phyloP scores from a whole-genome alignment of 768 basidiomycete species.

The Amanita subjunquillea region DNA sequence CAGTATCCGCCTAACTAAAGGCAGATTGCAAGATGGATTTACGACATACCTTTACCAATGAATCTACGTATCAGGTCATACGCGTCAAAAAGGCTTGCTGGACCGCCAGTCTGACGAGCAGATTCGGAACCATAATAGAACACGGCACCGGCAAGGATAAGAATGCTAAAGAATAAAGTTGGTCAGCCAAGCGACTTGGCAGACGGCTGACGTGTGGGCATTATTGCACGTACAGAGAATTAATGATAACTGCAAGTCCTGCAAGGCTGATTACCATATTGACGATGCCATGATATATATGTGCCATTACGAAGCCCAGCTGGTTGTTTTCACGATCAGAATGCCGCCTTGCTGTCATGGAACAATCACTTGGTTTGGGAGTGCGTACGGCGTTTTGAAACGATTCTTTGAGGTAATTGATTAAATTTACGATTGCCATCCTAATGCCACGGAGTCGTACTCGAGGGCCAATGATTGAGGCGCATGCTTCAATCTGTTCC shows the following conservation, averaged over 20 bases:
- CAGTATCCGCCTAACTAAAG: background rate
- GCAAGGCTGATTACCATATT: slow-evolving; percentile 65
- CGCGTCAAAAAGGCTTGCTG: slow-evolving; percentile 80
- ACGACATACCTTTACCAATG: slow-evolving; percentile 54
- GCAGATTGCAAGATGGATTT: background rate
- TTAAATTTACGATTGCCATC: slow-evolving; percentile 6
- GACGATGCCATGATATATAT: slow-evolving; percentile 54
- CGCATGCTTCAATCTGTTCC: background rate
- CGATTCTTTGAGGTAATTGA: slow-evolving; percentile 14
- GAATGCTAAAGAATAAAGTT: slow-evolving; percentile 38
- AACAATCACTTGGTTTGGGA: slow-evolving; percentile 22
- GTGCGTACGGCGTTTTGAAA: slow-evolving; percentile 25
- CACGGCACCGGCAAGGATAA: slow-evolving; percentile 74
- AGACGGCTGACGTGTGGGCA: background rate
- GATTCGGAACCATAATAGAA: slow-evolving; percentile 45
- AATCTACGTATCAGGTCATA: slow-evolving; percentile 57
- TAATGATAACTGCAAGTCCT: slow-evolving; percentile 82
- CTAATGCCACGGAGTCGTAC: background rate
- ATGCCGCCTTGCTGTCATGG: slow-evolving; percentile 32
- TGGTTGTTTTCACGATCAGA: slow-evolving; percentile 47
- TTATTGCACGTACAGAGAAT: slow-evolving; percentile 49
- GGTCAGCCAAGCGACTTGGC: slow-evolving; percentile 1
- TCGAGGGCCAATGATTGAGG: background rate
- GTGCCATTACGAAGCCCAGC: slow-evolving; percentile 44
- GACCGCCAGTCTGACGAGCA: slow-evolving; percentile 16